phyloP scores from a whole-genome alignment of 2,329 filamentous ascomycete genomes.

The Cercospora janseana region DNA sequence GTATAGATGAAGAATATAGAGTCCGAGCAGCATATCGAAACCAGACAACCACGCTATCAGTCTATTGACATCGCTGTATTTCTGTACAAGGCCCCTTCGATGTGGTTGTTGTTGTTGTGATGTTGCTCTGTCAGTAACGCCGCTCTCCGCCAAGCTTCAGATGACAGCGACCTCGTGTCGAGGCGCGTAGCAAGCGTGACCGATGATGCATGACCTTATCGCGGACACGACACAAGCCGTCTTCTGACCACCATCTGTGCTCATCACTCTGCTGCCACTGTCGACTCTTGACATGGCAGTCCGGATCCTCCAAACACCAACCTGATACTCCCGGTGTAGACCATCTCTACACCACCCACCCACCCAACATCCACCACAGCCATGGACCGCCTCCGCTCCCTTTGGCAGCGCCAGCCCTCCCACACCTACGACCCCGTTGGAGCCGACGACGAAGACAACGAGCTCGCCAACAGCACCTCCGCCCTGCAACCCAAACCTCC shows the following conservation, averaged over 20 bases:
- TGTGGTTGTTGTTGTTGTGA: too few species aligned
- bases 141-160: conserved; percentile 1
- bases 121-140: not conserved
- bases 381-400: conserved; percentile 30
- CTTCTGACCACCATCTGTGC: not conserved
- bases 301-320: not conserved
- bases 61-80: too few species aligned
- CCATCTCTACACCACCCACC: not conserved
- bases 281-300: conserved; percentile 3
- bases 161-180: not conserved
- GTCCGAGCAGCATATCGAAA: too few species aligned
- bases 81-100: too few species aligned
- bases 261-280: not conserved
- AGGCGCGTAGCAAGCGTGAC: conserved; percentile 4
- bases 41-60: too few species aligned
- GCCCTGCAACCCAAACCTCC: not conserved
- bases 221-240: not conserved
- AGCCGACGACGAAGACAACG: conserved; percentile 23
- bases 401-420: conserved; percentile 32
- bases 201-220: conserved; percentile 5
- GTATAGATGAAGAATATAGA: too few species aligned
- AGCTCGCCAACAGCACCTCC: conserved; percentile 11
- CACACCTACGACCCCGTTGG: conserved; percentile 35
- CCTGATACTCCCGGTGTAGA: not conserved
- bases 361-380: not conserved